These are phyloP conservation scores for Cylindricascospora bacillispora DNA, from an alignment of 1,139 yeast genomes.

Conservation along the genomic window DNA sequence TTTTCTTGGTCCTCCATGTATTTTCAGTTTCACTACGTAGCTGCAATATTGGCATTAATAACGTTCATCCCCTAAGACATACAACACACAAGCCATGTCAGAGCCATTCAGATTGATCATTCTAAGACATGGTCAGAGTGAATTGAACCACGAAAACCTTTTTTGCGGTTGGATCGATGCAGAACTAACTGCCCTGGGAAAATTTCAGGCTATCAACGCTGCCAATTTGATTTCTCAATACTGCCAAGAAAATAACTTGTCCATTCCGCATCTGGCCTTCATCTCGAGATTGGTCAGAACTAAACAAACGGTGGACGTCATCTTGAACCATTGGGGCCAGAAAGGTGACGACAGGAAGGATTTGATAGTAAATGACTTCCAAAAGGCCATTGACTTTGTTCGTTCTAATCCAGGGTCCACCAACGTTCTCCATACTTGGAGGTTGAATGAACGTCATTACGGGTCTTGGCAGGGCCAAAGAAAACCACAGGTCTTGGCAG, in stretches of 20 bases:
- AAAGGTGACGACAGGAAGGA: slow-evolving; percentile 6
- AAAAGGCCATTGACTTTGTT: slow-evolving; percentile 1
- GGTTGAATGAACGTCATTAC: slow-evolving; percentile 68
- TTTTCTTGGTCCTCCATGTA: too few relatives aligned
- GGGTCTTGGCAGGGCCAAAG: slow-evolving; percentile 65
- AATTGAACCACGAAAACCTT: slow-evolving; percentile 54
- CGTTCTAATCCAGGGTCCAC: slow-evolving; percentile 1
- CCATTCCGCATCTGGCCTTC: slow-evolving; percentile 41
- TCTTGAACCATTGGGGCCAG: slow-evolving; percentile 16
- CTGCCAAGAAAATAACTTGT: slow-evolving; percentile 13
- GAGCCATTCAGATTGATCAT: slow-evolving; percentile 22
- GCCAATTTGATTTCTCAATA: slow-evolving; percentile 36
- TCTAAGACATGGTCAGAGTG: slow-evolving; percentile 60
- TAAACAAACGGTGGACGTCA: slow-evolving; percentile 51
- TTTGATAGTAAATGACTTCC: slow-evolving; percentile 4
- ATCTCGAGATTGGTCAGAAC: slow-evolving; percentile 58
- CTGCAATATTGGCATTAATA: too few relatives aligned
- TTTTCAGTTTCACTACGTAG: too few relatives aligned
- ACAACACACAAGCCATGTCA: too few relatives aligned
- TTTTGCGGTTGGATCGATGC: slow-evolving; percentile 86
- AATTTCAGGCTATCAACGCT: slow-evolving; percentile 47
- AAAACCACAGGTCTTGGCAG: slow-evolving; percentile 38
- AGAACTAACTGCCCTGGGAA: slow-evolving; percentile 47
- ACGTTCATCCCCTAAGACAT: too few relatives aligned
- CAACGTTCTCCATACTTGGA: slow-evolving; percentile 38